A percentile compares a stretch with the other conserved stretches of the same genome.
Conservation (phyloP, 164 flowering plant species). For the Chloranthus sessilifolius region DNA sequence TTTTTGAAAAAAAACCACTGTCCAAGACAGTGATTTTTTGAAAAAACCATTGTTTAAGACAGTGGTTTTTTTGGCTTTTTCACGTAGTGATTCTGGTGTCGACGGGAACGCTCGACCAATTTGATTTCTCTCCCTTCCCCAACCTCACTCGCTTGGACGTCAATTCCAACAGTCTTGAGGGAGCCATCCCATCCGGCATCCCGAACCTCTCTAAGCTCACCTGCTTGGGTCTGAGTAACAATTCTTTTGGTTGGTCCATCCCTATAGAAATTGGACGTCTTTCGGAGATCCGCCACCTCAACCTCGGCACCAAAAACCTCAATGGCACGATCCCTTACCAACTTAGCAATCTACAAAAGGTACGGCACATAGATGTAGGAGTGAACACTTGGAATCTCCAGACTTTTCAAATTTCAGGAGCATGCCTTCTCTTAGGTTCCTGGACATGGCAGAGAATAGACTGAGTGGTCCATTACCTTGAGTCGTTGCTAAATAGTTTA, state of each 20-base stretch:
- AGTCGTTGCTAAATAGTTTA: conserved; percentile 9
- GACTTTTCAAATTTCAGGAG: conserved; percentile 16
- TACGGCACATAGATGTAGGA: conserved; percentile 25
- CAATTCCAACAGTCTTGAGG: conserved; percentile 21
- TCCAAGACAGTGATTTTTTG: too few species aligned
- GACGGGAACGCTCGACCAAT: conserved; percentile 23
- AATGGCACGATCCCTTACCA: conserved; percentile 30
- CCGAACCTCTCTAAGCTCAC: conserved; percentile 12
- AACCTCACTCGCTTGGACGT: conserved; percentile 24
- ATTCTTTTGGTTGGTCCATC: conserved; percentile 15
- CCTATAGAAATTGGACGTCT: conserved; percentile 27
- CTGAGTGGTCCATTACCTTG: conserved; percentile 17
- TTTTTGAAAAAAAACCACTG: too few species aligned
- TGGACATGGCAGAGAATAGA: conserved; percentile 25
- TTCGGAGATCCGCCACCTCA: conserved; percentile 14
- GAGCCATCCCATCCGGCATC: conserved; percentile 26
- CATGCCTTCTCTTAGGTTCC: conserved; percentile 22
- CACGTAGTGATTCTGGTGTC: too few species aligned
- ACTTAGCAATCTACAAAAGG: conserved; percentile 26
- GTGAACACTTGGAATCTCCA: conserved; percentile 23
- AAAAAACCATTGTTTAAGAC: too few species aligned
- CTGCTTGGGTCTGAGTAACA: conserved; percentile 27
- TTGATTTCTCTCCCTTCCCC: conserved; percentile 31
- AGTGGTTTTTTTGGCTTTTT: too few species aligned
- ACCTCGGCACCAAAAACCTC: conserved; percentile 21